Conservation (phyloP, 2,329 filamentous ascomycete genomes). For the Colletotrichum theobromicola region DNA sequence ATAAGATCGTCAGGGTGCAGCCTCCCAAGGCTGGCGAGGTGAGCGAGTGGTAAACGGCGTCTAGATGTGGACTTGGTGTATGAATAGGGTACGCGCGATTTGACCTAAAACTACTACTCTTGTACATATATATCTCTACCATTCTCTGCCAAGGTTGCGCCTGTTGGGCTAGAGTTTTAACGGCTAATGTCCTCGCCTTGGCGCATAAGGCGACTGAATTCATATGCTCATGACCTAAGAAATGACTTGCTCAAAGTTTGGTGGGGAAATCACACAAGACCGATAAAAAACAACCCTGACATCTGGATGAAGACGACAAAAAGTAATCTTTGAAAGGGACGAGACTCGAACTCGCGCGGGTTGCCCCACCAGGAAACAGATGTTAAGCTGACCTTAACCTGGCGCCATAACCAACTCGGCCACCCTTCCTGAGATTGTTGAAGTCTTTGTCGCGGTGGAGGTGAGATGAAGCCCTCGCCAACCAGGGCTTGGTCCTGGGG, state of each 20-base stretch:
- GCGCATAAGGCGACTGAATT: neutral
- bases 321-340: constrained; percentile 2
- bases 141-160: neutral
- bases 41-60: constrained; percentile 42
- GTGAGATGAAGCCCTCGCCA: neutral
- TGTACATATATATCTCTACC: neutral
- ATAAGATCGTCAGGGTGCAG: constrained; percentile 71
- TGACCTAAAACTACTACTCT: neutral
- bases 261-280: neutral
- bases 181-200: neutral
- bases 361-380: constrained; percentile 23
- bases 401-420: constrained; percentile 24
- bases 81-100: neutral
- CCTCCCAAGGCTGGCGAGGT: constrained; percentile 55
- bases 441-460: rapidly evolving
- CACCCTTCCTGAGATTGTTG: constrained; percentile 14
- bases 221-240: neutral
- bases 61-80: neutral
- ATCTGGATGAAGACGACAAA: neutral
- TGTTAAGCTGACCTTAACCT: constrained; percentile 24
- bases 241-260: neutral
- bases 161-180: neutral
- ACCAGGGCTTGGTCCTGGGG: neutral
- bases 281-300: neutral
- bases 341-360: constrained; percentile 23